A percentile compares a stretch with the other conserved stretches of the same genome.
These are phyloP conservation scores for Boletus patriciae DNA, from an alignment of 768 basidiomycete genomes.

Conservation along the genomic window DNA sequence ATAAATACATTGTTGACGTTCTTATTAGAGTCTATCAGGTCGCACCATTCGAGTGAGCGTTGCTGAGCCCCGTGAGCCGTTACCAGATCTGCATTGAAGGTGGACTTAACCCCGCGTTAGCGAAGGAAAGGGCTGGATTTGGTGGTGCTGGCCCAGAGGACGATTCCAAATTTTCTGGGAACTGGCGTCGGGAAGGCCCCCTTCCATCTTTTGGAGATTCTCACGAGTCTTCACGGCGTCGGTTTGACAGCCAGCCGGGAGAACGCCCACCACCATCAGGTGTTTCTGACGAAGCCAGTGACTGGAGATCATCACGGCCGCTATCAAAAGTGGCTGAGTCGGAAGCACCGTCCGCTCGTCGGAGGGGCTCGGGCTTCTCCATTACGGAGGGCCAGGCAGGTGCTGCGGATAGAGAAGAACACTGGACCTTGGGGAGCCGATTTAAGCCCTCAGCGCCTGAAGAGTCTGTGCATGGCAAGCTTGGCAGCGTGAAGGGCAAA, in stretches of 20 bases:
- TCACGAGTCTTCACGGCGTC: conserved; percentile 64
- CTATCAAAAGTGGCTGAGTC: conserved; percentile 43
- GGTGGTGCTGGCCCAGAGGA: conserved; percentile 57
- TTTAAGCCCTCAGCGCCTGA: conserved; percentile 58
- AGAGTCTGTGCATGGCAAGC: conserved; percentile 40
- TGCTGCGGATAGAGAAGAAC: conserved; percentile 75
- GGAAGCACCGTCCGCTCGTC: conserved; percentile 48
- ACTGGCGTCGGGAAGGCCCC: conserved; percentile 88
- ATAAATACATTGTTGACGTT: background rate
- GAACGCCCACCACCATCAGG: conserved; percentile 47
- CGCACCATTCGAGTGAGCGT: conserved; percentile 88
- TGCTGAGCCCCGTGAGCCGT: conserved; percentile 86
- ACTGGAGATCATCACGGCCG: conserved; percentile 69
- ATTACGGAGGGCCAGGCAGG: conserved; percentile 43
- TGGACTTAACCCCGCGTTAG: conserved; percentile 40
- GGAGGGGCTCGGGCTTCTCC: conserved; percentile 59
- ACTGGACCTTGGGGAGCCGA: conserved; percentile 73
- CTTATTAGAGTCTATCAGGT: conserved; percentile 62
- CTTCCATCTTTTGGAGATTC: conserved; percentile 66
- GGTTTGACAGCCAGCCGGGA: conserved; percentile 54
- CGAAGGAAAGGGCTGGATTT: conserved; percentile 70
- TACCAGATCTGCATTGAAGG: background rate
- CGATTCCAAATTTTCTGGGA: conserved; percentile 76
- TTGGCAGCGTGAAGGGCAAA: conserved; percentile 49
- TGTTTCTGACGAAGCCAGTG: conserved; percentile 58